A percentile compares a stretch with the other conserved stretches of the same genome.
Evolutionary conservation across 805 yeast genomes (phyloP).

Genomic region (Starmerella khaoyaiensis): DNA sequence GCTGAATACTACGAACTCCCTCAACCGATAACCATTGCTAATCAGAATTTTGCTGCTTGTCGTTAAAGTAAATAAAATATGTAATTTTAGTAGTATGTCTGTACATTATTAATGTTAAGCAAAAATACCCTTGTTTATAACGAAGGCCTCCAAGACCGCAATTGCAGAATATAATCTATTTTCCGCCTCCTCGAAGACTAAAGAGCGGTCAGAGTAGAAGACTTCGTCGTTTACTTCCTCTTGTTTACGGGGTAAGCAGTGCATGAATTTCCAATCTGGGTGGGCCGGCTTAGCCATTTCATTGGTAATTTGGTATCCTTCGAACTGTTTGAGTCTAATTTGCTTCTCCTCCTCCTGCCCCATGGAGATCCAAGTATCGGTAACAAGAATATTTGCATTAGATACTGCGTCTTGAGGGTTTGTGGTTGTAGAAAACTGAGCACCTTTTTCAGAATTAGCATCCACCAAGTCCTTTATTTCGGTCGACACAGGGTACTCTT

Average conservation of each 20-base stretch:
- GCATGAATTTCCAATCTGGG: constrained; percentile 81
- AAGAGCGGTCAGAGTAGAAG: constrained; percentile 67
- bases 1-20: too few species aligned
- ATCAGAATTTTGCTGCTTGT: constrained; percentile 4
- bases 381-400: constrained; percentile 70
- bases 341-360: constrained; percentile 80
- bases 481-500: constrained; percentile 49
- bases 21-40: too few species aligned
- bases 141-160: constrained; percentile 83
- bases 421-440: constrained; percentile 40
- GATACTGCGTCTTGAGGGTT: constrained; percentile 65
- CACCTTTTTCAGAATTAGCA: constrained; percentile 39
- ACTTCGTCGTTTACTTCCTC: constrained; percentile 93
- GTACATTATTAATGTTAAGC: not conserved
- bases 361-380: constrained; percentile 97
- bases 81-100: not conserved
- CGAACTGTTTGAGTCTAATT: constrained; percentile 63
- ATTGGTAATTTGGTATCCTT: constrained; percentile 70
- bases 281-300: constrained; percentile 49
- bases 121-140: constrained; percentile 55
- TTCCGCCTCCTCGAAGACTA: constrained; percentile 93
- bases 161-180: constrained; percentile 93
- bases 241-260: constrained; percentile 88
- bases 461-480: constrained; percentile 43
- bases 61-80: not conserved